A percentile compares a stretch with the other conserved stretches of the same genome.
Evolutionary conservation across 148 eudicot genomes (phyloP).

Genomic region (Dysphania ambrosioides): DNA sequence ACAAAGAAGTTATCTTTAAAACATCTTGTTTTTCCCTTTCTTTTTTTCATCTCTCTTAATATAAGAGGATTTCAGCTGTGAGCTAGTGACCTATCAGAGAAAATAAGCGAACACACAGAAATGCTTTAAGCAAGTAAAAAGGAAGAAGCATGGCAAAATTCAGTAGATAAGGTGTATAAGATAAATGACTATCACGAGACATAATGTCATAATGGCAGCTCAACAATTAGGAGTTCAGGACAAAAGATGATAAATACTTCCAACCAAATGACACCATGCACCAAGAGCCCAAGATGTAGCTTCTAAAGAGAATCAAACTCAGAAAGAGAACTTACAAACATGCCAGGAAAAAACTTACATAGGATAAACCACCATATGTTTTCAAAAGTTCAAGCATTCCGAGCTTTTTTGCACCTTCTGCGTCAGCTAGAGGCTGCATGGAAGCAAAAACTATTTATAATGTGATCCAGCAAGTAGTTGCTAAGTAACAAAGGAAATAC

Average conservation of each 20-base stretch:
- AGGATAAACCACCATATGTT: conserved; percentile 79
- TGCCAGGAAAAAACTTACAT: conserved; percentile 52
- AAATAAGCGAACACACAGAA: background rate
- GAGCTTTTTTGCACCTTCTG: conserved; percentile 88
- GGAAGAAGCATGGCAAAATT: background rate
- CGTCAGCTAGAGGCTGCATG: conserved; percentile 98
- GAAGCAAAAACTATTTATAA: conserved; percentile 16
- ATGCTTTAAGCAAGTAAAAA: background rate
- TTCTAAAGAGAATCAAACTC: background rate
- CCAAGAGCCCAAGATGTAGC: background rate
- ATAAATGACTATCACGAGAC: background rate
- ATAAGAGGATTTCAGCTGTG: background rate
- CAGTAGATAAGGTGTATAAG: background rate
- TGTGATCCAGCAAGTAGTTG: conserved; percentile 6
- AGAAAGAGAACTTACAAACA: background rate
- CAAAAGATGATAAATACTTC: background rate
- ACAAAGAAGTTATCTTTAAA: background rate
- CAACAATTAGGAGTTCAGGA: background rate
- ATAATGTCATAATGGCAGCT: background rate
- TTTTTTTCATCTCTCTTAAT: too few species aligned
- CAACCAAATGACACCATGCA: background rate
- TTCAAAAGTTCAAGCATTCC: conserved; percentile 76
- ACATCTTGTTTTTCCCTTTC: too few species aligned
- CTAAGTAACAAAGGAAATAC: background rate
- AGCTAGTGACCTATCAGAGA: background rate